These are phyloP conservation scores for Biancaea sappan DNA, from an alignment of 306 rosid genomes.

Conservation along the genomic window DNA sequence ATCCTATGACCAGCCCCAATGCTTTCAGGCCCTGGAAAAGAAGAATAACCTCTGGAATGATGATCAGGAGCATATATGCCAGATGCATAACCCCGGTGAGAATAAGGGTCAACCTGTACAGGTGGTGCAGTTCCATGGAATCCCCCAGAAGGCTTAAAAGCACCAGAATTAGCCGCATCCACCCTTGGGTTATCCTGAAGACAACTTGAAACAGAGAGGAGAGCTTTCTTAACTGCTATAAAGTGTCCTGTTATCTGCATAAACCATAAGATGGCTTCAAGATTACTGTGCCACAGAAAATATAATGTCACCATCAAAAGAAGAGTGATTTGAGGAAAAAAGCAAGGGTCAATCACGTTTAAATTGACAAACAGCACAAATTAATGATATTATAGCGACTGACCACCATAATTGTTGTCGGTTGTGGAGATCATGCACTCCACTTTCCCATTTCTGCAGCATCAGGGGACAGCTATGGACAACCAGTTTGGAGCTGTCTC, in stretches of 20 bases:
- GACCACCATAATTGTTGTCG: not conserved
- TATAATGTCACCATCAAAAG: not conserved
- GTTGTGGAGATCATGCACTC: not conserved
- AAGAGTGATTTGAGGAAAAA: not conserved
- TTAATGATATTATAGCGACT: not conserved
- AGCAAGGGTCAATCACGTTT: not conserved
- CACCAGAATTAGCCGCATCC: slow-evolving; percentile 49
- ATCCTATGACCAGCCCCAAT: slow-evolving; percentile 55
- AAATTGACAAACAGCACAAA: not conserved
- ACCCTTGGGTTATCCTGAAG: slow-evolving; percentile 57
- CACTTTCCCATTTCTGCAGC: not conserved
- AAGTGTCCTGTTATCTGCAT: slow-evolving; percentile 72
- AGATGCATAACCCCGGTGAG: slow-evolving; percentile 50
- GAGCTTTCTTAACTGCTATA: slow-evolving; percentile 73
- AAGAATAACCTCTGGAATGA: slow-evolving; percentile 61
- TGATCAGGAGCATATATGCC: slow-evolving; percentile 51
- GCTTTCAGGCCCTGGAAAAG: slow-evolving; percentile 60
- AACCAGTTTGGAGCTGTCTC: not conserved
- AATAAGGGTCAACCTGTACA: slow-evolving; percentile 52
- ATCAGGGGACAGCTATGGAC: too few species aligned
- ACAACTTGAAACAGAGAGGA: slow-evolving; percentile 67
- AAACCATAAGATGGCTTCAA: slow-evolving; percentile 30
- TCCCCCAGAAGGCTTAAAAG: slow-evolving; percentile 47
- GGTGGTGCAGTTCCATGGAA: slow-evolving; percentile 43
- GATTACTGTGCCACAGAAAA: not conserved